A percentile compares a stretch with the other conserved stretches of the same genome.
These are phyloP conservation scores for Cryphonectria nitschkei DNA, from an alignment of 2,329 filamentous ascomycete genomes.

Conservation along the genomic window DNA sequence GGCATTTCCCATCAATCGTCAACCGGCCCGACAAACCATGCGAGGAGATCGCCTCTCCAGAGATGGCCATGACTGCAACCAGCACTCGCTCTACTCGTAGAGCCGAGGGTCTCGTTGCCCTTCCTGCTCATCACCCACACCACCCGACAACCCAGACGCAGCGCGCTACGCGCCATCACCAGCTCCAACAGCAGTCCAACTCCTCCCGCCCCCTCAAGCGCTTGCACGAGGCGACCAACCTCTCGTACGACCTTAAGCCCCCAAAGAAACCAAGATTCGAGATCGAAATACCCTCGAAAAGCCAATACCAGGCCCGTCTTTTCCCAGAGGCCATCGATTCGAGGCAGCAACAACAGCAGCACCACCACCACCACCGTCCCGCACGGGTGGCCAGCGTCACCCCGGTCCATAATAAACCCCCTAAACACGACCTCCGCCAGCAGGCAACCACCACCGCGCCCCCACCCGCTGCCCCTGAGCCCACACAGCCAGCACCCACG, in stretches of 20 bases:
- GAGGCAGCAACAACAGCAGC: constrained; percentile 24
- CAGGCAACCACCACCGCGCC: constrained; percentile 21
- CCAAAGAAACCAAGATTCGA: constrained; percentile 29
- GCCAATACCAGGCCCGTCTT: constrained; percentile 28
- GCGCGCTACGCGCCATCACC: constrained; percentile 28
- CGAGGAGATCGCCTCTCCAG: constrained; percentile 25
- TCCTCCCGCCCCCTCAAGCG: constrained; percentile 29
- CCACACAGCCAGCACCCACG: constrained; percentile 27
- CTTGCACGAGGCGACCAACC: constrained; percentile 30
- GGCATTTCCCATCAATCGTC: constrained; percentile 19
- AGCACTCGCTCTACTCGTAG: constrained; percentile 31
- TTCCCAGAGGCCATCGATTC: constrained; percentile 27
- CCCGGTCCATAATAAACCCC: constrained; percentile 35
- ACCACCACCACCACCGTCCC: constrained; percentile 29
- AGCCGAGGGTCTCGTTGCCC: constrained; percentile 29
- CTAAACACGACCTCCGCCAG: constrained; percentile 32
- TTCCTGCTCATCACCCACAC: constrained; percentile 25
- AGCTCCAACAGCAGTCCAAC: constrained; percentile 19
- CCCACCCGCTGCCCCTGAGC: constrained; percentile 21
- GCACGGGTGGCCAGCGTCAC: constrained; percentile 28
- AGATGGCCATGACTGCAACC: constrained; percentile 31
- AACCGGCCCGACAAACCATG: constrained; percentile 23
- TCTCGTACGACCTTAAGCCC: constrained; percentile 28
- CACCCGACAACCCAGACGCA: constrained; percentile 12
- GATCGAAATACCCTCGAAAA: constrained; percentile 30